Conservation (phyloP, 1,284 basidiomycete species). For the Marasmius fiardii region DNA sequence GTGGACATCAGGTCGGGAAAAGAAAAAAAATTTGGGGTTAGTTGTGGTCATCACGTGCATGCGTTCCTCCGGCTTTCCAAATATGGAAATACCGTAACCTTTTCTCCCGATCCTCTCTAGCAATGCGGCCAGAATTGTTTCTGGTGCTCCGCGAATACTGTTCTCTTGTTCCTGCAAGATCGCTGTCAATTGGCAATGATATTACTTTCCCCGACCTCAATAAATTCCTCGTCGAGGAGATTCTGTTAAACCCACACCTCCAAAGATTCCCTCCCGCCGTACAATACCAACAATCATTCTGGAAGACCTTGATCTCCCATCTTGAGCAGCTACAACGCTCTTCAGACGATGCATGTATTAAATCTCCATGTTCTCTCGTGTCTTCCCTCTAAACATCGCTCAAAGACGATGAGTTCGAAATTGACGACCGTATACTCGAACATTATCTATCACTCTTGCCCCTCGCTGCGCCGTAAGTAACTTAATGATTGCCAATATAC, state of each 20-base stretch:
- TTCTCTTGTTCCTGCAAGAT: conserved; percentile 44
- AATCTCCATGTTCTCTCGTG: conserved; percentile 7
- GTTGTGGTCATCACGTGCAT: conserved; percentile 19
- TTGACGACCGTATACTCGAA: conserved; percentile 62
- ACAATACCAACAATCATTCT: conserved; percentile 61
- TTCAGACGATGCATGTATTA: conserved; percentile 30
- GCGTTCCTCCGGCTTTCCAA: conserved; percentile 13
- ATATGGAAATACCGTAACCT: too few species aligned
- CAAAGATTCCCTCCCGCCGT: conserved; percentile 54
- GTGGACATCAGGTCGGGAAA: conserved; percentile 27
- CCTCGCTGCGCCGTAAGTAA: conserved; percentile 31
- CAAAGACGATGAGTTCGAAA: conserved; percentile 62
- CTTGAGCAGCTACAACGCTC: conserved; percentile 40
- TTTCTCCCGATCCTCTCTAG: neutral
- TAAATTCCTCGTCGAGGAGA: conserved; percentile 45
- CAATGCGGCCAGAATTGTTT: conserved; percentile 30
- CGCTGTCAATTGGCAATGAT: conserved; percentile 34
- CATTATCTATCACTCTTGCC: conserved; percentile 48
- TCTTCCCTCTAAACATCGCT: conserved; percentile 6
- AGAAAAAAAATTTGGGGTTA: conserved; percentile 16
- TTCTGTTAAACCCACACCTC: conserved; percentile 54
- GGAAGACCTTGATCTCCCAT: conserved; percentile 62
- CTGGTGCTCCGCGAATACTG: conserved; percentile 50
- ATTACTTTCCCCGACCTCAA: conserved; percentile 38
- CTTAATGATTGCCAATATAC: conserved; percentile 14